Conservation (phyloP, 1,284 basidiomycete species). For the Boletus sp. region DNA sequence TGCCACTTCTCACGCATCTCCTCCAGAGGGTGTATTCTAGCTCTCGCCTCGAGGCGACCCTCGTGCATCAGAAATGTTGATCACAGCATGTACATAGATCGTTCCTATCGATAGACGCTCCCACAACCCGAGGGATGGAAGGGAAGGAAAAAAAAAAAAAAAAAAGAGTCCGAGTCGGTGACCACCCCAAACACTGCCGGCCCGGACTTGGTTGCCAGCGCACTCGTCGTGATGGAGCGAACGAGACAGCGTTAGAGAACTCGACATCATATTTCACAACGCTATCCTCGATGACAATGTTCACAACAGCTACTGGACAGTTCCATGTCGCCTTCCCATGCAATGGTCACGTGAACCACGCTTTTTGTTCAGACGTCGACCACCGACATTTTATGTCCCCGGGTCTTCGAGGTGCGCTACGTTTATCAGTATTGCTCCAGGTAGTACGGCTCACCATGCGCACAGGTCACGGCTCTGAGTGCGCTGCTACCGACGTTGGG, state of each 20-base stretch:
- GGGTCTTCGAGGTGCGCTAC: conserved; percentile 22
- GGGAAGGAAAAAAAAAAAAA: too few relatives aligned
- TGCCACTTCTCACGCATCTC: conserved; percentile 33
- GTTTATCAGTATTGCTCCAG: background rate
- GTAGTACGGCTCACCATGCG: conserved; percentile 6
- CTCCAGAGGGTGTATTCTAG: conserved; percentile 3
- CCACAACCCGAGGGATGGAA: too few relatives aligned
- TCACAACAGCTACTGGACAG: background rate
- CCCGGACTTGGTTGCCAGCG: conserved; percentile 21
- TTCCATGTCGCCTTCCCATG: background rate
- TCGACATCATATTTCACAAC: background rate
- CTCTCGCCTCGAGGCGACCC: conserved; percentile 29
- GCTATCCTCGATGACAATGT: background rate
- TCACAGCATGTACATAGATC: conserved; percentile 17
- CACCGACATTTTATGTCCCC: conserved; percentile 12
- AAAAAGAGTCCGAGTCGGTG: background rate
- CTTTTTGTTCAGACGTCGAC: conserved; percentile 15
- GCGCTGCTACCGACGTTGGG: conserved; percentile 1
- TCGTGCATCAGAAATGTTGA: conserved; percentile 24
- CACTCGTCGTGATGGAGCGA: conserved; percentile 23
- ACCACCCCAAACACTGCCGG: conserved; percentile 3
- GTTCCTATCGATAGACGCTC: conserved; percentile 29
- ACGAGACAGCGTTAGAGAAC: background rate
- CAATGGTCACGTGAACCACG: conserved; percentile 26
- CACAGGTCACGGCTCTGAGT: conserved; percentile 8